Base-by-base conservation (phyloP, 2,329 filamentous ascomycete genomes). In the Alternaria infectoria region DNA sequence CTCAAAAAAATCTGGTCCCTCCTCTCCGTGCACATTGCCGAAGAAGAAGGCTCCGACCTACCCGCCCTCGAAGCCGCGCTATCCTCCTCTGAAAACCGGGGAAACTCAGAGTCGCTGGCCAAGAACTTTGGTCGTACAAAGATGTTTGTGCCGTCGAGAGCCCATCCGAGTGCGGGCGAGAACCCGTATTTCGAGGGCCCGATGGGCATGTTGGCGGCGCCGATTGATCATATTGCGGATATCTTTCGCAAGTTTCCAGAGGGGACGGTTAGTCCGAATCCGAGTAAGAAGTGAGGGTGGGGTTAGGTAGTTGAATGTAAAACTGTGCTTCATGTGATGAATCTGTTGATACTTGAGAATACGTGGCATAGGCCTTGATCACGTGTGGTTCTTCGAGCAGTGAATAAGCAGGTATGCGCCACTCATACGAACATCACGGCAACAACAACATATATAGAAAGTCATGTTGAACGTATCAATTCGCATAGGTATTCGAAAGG, bases 101-200 rank as follows among this genome's bases (percentile, higher is more conserved):
- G 70, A 10, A 61, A 64, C 9, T 75, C 70, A n/a, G 62, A 77
- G 64, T 64, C 55, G 9, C 49, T 80, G 23, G 74, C 75, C 5
- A 74, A 69, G 43, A 71, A 59, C 21, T 80, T 80, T 57, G 68
- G 57, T 13, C 58, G 73, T 23, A 77, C 75, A 15, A 80, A 78
- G 64, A 65, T 59, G 21, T 77, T 79, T 47, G 67, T 76, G 11
- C 77, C 74, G 4, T 74, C 72, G 2, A 62, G 75, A 21, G 71
- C 65, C 40, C 77, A 79, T 61, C 76, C 77, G 4, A 68, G 57
- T 23, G 77, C 72, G 3, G 84, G 84, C 0, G 81, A 86, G 63
- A 82, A 83, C 36, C 86, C 86, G 3, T 85, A 84, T 0, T 89
- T 87, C 62, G 86, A 89, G 80, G 86, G 84, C 0, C 85, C 82